phyloP scores from a whole-genome alignment of 2,329 filamentous ascomycete genomes.

The Aspergillus hiratsukae region DNA sequence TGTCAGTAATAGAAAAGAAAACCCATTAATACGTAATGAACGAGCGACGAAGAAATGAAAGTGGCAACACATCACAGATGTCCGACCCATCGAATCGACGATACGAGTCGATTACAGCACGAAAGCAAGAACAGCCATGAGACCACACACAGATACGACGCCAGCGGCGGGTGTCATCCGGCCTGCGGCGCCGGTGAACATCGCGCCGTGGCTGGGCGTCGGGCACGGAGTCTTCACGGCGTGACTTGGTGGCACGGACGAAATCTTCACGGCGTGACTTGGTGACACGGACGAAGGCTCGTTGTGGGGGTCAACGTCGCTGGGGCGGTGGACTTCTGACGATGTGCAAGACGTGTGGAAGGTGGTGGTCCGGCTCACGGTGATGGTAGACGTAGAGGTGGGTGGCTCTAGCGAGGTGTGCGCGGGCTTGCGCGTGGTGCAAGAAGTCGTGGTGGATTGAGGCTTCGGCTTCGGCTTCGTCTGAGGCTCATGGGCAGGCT shows the following conservation, averaged over 20 bases:
- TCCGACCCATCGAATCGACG: not conserved
- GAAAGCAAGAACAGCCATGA: constrained; percentile 25
- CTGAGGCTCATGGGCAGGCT: too few relatives aligned
- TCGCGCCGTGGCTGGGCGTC: constrained; percentile 31
- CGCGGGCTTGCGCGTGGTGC: not conserved
- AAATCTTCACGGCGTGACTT: constrained; percentile 3
- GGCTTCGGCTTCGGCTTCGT: too few relatives aligned
- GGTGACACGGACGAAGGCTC: not conserved
- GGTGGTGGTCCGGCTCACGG: constrained; percentile 9
- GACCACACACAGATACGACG: constrained; percentile 20
- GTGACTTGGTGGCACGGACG: constrained; percentile 27
- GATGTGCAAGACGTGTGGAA: constrained; percentile 6
- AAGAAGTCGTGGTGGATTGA: not conserved
- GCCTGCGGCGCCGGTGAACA: constrained; percentile 24
- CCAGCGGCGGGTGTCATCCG: constrained; percentile 16
- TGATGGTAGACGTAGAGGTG: constrained; percentile 5
- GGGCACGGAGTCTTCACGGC: constrained; percentile 26
- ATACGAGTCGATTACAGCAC: constrained; percentile 19
- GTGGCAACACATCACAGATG: not conserved
- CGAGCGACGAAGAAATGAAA: not conserved
- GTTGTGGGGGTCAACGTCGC: constrained; percentile 42
- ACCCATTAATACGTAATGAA: not conserved
- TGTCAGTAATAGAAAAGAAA: not conserved
- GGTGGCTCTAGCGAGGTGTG: not conserved
- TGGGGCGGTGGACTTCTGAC: constrained; percentile 31